Percentiles rank a stretch among this genome's conserved stretches.
Evolutionary conservation across 257 asterid genomes (phyloP).

Genomic region (Capsicum pubescens): DNA sequence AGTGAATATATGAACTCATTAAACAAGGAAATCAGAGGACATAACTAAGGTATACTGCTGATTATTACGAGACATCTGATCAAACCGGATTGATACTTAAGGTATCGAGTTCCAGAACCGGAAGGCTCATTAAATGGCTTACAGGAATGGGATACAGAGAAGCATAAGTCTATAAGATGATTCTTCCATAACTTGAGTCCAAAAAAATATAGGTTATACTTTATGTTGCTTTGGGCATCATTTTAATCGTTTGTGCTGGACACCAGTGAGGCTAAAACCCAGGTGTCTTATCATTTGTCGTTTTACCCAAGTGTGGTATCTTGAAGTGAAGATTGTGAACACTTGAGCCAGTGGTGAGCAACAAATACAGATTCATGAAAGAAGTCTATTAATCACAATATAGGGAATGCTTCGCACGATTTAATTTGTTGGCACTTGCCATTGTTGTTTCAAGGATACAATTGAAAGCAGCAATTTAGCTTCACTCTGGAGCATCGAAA

Average conservation of each 20-base stretch:
- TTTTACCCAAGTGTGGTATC: not conserved
- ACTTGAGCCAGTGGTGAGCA: not conserved
- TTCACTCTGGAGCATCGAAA: slow-evolving; percentile 8
- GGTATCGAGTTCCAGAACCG: not conserved
- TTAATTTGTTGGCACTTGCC: not conserved
- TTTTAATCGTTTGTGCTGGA: not conserved
- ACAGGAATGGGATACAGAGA: not conserved
- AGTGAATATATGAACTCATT: not conserved
- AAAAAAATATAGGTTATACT: not conserved
- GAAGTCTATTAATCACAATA: slow-evolving; percentile 16
- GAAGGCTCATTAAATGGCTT: slow-evolving; percentile 8
- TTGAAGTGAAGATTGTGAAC: slow-evolving; percentile 19
- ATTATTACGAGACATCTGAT: not conserved
- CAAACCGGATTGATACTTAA: not conserved
- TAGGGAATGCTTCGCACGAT: not conserved
- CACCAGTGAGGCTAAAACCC: not conserved
- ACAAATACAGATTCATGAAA: slow-evolving; percentile 22
- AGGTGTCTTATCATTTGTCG: not conserved
- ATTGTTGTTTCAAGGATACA: slow-evolving; percentile 17
- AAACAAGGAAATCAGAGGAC: not conserved
- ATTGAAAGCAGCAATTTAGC: slow-evolving; percentile 16
- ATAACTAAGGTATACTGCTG: not conserved
- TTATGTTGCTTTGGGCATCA: not conserved
- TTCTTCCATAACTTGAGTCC: not conserved
- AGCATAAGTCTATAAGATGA: not conserved